Conservation (phyloP, 345 rosid species). For the Lepidium didymum region DNA sequence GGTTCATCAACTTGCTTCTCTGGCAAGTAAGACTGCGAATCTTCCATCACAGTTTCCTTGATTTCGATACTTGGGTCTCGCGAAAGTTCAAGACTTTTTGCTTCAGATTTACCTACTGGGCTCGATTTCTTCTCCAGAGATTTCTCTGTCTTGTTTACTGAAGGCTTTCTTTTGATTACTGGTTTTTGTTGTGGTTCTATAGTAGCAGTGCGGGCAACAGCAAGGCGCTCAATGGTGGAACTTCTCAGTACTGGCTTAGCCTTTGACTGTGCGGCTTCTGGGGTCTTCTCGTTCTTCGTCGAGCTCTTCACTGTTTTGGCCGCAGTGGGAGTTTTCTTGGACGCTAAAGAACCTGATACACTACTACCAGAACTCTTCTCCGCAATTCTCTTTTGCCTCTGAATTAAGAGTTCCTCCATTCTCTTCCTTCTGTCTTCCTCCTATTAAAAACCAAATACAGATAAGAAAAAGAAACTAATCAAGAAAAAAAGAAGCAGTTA, state of each 20-base stretch:
- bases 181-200: slow-evolving; percentile 45
- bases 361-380: slow-evolving; percentile 56
- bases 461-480: neutral
- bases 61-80: slow-evolving; percentile 32
- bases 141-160: slow-evolving; percentile 31
- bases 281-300: slow-evolving; percentile 33
- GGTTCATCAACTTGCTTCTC: slow-evolving; percentile 23
- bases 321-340: slow-evolving; percentile 40
- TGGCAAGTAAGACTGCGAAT: slow-evolving; percentile 14
- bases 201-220: slow-evolving; percentile 47
- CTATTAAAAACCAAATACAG: slow-evolving; percentile 30
- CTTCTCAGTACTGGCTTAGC: slow-evolving; percentile 59
- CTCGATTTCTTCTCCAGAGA: slow-evolving; percentile 35
- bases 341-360: slow-evolving; percentile 26
- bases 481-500: neutral
- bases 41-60: slow-evolving; percentile 34
- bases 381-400: slow-evolving; percentile 91
- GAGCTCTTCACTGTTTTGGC: slow-evolving; percentile 24
- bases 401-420: slow-evolving; percentile 62
- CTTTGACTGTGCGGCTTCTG: slow-evolving; percentile 37
- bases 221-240: slow-evolving; percentile 87
- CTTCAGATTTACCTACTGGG: neutral
- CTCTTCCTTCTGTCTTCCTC: slow-evolving; percentile 82
- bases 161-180: slow-evolving; percentile 31
- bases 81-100: slow-evolving; percentile 14